These are phyloP conservation scores for Tuber calosporum DNA, from an alignment of 495 filamentous ascomycete species.

Conservation along the genomic window DNA sequence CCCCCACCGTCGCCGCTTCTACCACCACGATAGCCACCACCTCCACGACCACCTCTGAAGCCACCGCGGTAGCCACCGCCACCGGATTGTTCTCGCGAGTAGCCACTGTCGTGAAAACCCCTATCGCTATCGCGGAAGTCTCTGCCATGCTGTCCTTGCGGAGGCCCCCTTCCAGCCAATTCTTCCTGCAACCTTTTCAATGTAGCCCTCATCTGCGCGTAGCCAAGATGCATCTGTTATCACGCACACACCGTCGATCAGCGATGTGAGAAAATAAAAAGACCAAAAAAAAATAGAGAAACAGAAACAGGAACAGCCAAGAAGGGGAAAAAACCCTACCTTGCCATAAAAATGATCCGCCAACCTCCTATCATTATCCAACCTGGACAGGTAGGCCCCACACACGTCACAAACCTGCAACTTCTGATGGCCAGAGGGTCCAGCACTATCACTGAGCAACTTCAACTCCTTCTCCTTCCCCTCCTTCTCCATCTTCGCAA, in stretches of 20 bases:
- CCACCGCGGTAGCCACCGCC: constrained; percentile 47
- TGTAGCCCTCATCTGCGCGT: constrained; percentile 93
- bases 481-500: constrained; percentile 72
- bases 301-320: constrained; percentile 4
- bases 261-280: neutral
- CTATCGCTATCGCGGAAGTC: constrained; percentile 48
- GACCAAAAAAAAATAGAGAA: neutral
- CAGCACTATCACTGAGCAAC: constrained; percentile 79
- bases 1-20: constrained; percentile 47
- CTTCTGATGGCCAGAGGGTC: constrained; percentile 92
- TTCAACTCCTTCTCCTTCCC: constrained; percentile 85
- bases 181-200: constrained; percentile 81
- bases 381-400: constrained; percentile 78
- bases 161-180: constrained; percentile 55
- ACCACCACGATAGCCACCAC: constrained; percentile 46
- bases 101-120: constrained; percentile 46
- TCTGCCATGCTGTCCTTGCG: constrained; percentile 53
- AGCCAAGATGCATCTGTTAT: constrained; percentile 83
- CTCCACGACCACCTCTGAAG: constrained; percentile 43
- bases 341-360: constrained; percentile 99
- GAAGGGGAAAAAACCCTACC: constrained; percentile 11
- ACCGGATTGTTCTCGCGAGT: constrained; percentile 47
- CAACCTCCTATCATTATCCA: constrained; percentile 88
- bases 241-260: neutral
- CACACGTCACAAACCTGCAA: constrained; percentile 98